Percentiles rank a stretch among this genome's conserved stretches.
phyloP scores from a whole-genome alignment of 306 rosid genomes.

The Acacia melanoxylon region DNA sequence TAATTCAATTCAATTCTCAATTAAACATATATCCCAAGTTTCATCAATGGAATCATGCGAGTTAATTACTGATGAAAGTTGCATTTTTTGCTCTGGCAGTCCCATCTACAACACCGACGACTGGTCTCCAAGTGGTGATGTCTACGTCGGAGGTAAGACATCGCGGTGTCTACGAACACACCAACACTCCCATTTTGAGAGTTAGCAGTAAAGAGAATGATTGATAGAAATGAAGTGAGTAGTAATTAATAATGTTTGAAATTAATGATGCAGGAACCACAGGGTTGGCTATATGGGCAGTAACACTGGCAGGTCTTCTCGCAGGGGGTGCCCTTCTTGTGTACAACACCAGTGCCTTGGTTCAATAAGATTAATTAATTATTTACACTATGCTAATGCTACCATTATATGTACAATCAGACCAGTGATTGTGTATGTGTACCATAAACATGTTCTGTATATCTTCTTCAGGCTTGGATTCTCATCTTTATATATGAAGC shows the following conservation, averaged over 20 bases:
- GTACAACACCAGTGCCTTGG: constrained; percentile 95
- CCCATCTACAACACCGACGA: constrained; percentile 77
- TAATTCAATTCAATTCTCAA: constrained; percentile 13
- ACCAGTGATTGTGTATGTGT: background rate
- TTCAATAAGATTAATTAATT: constrained; percentile 48
- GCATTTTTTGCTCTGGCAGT: constrained; percentile 41
- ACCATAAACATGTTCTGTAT: background rate
- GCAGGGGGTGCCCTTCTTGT: constrained; percentile 97
- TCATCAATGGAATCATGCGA: background rate
- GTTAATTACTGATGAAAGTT: background rate
- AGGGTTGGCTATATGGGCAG: constrained; percentile 98
- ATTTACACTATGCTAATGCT: too few species aligned
- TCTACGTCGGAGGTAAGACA: constrained; percentile 83
- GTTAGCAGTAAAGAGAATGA: background rate
- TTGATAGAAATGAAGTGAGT: background rate
- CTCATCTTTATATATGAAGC: background rate
- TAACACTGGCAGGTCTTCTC: constrained; percentile 75
- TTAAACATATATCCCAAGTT: background rate
- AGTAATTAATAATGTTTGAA: background rate
- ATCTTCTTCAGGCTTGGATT: background rate
- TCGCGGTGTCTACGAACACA: background rate
- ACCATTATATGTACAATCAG: background rate
- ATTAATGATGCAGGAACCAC: constrained; percentile 55
- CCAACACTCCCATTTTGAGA: background rate
- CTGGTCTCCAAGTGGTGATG: constrained; percentile 87